phyloP scores from a whole-genome alignment of 2,329 filamentous ascomycete species.

The Cladophialophora carrionii region DNA sequence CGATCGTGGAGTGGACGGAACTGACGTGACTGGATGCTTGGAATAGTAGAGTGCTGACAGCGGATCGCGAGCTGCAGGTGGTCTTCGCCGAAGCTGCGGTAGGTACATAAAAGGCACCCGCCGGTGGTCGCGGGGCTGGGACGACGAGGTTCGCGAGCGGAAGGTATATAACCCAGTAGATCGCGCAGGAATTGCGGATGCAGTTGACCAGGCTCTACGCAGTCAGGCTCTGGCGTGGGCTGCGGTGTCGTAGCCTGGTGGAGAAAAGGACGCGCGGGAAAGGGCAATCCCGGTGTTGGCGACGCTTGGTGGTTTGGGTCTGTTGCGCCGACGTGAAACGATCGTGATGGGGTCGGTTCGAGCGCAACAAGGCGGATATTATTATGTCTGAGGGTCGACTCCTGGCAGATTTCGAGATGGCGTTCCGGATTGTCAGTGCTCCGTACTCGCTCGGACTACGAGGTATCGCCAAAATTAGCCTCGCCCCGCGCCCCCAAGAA shows the following conservation, averaged over 20 bases:
- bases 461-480: conserved; percentile 16
- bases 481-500: conserved; percentile 10
- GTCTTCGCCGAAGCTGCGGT: conserved; percentile 21
- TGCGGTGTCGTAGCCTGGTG: neutral
- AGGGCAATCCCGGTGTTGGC: neutral
- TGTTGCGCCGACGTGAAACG: neutral
- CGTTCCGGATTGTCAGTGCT: neutral
- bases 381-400: neutral
- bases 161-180: neutral
- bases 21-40: conserved; percentile 13
- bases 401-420: neutral
- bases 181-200: neutral
- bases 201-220: neutral
- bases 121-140: neutral
- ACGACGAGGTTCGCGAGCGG: neutral
- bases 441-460: too few relatives aligned
- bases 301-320: neutral
- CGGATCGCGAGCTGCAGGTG: conserved; percentile 24
- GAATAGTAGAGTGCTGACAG: conserved; percentile 30
- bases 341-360: conserved; percentile 8
- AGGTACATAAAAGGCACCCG: conserved; percentile 16
- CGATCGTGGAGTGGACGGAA: conserved; percentile 6
- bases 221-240: neutral
- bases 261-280: neutral
- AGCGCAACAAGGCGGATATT: conserved; percentile 1